A percentile compares a stretch with the other conserved stretches of the same genome.
Conservation (phyloP, 495 filamentous ascomycete species). For the Daldinia grandis region DNA sequence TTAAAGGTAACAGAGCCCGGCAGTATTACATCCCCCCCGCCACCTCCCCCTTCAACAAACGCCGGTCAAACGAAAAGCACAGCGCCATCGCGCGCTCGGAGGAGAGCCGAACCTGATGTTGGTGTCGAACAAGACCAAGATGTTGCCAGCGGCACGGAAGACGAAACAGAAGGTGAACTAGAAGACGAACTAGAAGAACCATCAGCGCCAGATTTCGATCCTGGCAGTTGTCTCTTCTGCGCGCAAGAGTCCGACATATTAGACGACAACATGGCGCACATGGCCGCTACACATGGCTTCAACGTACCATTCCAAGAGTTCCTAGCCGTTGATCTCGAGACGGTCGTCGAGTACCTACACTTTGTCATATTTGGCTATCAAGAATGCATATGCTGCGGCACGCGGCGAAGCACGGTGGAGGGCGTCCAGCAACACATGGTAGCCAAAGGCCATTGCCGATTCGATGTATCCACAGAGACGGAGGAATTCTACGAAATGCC, state of each 20-base stretch:
- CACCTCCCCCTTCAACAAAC: background rate
- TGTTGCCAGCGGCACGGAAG: background rate
- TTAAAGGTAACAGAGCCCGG: background rate
- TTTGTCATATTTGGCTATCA: slow-evolving; percentile 50
- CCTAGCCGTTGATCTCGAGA: background rate
- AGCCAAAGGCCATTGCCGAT: slow-evolving; percentile 46
- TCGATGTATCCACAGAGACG: slow-evolving; percentile 38
- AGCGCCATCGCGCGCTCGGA: background rate
- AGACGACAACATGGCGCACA: background rate
- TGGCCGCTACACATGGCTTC: background rate
- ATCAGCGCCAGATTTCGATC: background rate
- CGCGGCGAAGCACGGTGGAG: slow-evolving; percentile 41
- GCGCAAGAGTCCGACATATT: background rate
- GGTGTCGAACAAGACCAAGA: background rate
- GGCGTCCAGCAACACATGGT: slow-evolving; percentile 52
- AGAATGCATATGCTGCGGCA: slow-evolving; percentile 51
- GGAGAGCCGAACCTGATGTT: background rate
- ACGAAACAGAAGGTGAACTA: background rate
- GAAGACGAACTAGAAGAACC: background rate
- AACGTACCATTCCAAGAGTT: background rate
- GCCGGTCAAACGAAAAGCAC: background rate
- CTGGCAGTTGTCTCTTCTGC: background rate
- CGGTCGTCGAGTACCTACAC: slow-evolving; percentile 43
- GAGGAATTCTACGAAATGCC: background rate
- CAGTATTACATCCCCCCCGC: background rate